These are phyloP conservation scores for Leptographium radiaticola DNA, from an alignment of 2,329 filamentous ascomycete species.

Conservation along the genomic window DNA sequence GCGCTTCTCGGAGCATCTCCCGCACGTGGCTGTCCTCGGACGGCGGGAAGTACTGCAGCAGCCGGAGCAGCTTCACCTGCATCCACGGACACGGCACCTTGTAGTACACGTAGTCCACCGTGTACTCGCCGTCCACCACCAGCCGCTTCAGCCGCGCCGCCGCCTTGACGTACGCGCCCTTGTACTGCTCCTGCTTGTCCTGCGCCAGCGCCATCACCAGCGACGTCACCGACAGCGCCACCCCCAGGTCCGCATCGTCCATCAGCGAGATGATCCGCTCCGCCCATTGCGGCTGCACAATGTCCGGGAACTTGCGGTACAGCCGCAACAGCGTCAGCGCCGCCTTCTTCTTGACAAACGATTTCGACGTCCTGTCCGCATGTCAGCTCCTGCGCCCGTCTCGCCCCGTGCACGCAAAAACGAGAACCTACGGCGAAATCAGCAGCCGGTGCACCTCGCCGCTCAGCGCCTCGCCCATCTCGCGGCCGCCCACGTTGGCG, in stretches of 20 bases:
- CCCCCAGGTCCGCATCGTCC: constrained; percentile 90
- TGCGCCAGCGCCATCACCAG: constrained; percentile 89
- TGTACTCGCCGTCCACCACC: constrained; percentile 78
- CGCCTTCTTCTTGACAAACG: constrained; percentile 99
- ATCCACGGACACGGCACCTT: constrained; percentile 99
- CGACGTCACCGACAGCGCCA: constrained; percentile 89
- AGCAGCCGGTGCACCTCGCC: constrained; percentile 83
- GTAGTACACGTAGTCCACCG: constrained; percentile 92
- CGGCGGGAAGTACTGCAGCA: constrained; percentile 92
- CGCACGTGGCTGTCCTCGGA: constrained; percentile 90
- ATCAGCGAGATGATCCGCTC: constrained; percentile 98
- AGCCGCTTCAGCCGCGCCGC: constrained; percentile 81
- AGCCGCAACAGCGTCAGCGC: constrained; percentile 83
- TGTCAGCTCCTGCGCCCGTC: too few species aligned
- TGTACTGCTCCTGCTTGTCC: constrained; percentile 89
- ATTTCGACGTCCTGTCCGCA: constrained; percentile 53
- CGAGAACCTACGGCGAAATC: constrained; percentile 75
- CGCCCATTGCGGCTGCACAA: constrained; percentile 93
- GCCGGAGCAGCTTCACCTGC: constrained; percentile 81
- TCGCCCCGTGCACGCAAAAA: too few species aligned
- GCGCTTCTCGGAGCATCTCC: constrained; percentile 78
- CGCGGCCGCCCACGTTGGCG: constrained; percentile 88
- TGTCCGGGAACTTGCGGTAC: constrained; percentile 87
- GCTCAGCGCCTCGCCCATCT: constrained; percentile 93
- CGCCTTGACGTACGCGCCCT: constrained; percentile 86